phyloP scores from a whole-genome alignment of 108 stramenopile genomes.

The Pseudonitzschia delicatissima region DNA sequence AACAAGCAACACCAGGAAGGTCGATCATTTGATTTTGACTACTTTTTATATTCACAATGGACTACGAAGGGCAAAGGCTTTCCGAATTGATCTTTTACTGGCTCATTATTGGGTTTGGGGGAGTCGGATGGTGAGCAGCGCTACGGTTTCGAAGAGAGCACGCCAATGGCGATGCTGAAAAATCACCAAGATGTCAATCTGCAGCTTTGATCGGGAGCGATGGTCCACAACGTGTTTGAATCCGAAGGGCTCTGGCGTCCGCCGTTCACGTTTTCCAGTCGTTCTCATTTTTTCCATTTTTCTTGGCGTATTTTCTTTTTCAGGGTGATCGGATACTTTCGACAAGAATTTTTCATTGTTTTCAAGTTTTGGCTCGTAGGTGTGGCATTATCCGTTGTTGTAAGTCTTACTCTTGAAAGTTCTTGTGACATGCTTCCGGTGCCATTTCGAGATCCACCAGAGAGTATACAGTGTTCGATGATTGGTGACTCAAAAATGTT shows the following conservation, averaged over 20 bases:
- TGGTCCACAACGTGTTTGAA: too few relatives aligned
- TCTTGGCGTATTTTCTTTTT: not conserved
- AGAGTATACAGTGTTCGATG: too few relatives aligned
- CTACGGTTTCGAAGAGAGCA: too few relatives aligned
- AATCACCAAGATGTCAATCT: too few relatives aligned
- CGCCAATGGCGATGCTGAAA: too few relatives aligned
- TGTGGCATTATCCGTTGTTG: constrained; percentile 65
- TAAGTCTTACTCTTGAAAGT: constrained; percentile 36
- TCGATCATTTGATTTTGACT: too few relatives aligned
- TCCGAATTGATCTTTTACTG: constrained; percentile 81
- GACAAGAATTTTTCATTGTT: constrained; percentile 81
- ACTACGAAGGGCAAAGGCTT: constrained; percentile 87
- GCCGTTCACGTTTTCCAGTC: not conserved
- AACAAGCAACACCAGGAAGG: too few relatives aligned
- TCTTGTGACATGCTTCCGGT: too few relatives aligned
- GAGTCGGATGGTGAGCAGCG: constrained; percentile 57
- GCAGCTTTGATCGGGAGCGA: too few relatives aligned
- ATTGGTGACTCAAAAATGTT: not conserved
- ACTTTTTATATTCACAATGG: constrained; percentile 68
- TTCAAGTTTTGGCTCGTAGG: constrained; percentile 87
- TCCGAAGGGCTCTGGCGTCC: too few relatives aligned
- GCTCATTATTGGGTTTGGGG: constrained; percentile 79
- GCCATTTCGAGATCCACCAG: too few relatives aligned
- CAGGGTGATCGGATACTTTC: constrained; percentile 73
- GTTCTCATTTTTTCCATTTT: not conserved